These are phyloP conservation scores for Leersia perrieri DNA, from an alignment of 176 grass and related monocot species.

Conservation along the genomic window DNA sequence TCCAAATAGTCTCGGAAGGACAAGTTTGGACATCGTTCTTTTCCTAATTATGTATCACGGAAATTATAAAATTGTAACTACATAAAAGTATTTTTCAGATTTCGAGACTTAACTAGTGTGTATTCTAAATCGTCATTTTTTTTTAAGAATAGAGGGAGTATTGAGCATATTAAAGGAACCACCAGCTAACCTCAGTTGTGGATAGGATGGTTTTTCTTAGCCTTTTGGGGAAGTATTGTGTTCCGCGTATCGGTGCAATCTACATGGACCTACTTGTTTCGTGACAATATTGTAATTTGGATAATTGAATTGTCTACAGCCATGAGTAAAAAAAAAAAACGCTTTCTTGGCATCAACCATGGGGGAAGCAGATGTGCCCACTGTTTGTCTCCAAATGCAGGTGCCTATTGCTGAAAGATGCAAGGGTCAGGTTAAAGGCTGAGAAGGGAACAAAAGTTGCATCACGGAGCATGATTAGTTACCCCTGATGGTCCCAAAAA, in stretches of 20 bases:
- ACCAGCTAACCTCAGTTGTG: background rate
- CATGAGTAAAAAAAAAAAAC: no score
- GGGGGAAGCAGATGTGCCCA: background rate
- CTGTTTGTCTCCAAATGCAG: background rate
- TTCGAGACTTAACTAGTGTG: no score
- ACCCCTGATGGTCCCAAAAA: constrained; percentile 26
- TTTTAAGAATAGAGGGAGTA: background rate
- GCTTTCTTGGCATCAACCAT: background rate
- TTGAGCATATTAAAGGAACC: background rate
- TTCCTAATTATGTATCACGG: background rate
- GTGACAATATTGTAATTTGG: background rate
- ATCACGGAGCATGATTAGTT: constrained; percentile 13
- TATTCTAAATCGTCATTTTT: no score
- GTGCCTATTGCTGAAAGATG: background rate
- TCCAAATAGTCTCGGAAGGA: background rate
- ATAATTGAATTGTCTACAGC: background rate
- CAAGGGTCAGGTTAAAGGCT: background rate
- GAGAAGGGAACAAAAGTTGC: constrained; percentile 8
- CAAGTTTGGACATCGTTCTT: background rate
- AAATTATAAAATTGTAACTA: background rate
- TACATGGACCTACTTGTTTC: background rate
- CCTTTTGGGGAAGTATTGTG: background rate
- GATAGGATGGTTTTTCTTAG: background rate
- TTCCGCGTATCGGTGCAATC: background rate
- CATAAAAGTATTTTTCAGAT: background rate